Conservation (phyloP, 2,329 filamentous ascomycete species). For the Achaetomium macrosporum region DNA sequence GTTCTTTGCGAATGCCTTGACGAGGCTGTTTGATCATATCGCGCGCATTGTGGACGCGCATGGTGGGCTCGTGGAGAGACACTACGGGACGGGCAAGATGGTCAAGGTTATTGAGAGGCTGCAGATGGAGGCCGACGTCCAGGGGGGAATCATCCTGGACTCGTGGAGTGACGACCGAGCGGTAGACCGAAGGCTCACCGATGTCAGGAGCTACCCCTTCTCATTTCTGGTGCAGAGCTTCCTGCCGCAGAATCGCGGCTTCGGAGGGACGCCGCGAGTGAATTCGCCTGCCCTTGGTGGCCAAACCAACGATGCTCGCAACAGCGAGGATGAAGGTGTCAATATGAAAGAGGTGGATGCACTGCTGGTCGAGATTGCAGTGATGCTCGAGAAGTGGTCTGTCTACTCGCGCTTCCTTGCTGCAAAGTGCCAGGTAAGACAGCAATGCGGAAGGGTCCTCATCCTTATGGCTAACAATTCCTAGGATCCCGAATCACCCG, state of each 20-base stretch:
- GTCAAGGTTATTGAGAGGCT: slow-evolving; percentile 85
- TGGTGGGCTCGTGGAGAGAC: slow-evolving; percentile 81
- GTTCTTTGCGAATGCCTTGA: slow-evolving; percentile 88
- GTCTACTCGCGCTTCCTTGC: slow-evolving; percentile 86
- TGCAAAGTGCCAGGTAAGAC: slow-evolving; percentile 71
- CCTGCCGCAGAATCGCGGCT: slow-evolving; percentile 54
- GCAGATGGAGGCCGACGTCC: slow-evolving; percentile 91
- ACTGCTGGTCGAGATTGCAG: slow-evolving; percentile 76
- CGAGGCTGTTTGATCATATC: slow-evolving; percentile 93
- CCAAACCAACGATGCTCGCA: slow-evolving; percentile 44
- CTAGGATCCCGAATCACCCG: slow-evolving; percentile 47
- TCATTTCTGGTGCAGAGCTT: slow-evolving; percentile 97
- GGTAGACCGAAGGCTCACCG: slow-evolving; percentile 80
- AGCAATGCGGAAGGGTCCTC: background rate
- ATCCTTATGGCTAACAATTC: slow-evolving; percentile 4
- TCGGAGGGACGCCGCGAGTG: slow-evolving; percentile 58
- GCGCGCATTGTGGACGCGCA: slow-evolving; percentile 94
- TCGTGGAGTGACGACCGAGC: slow-evolving; percentile 88
- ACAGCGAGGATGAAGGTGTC: slow-evolving; percentile 83
- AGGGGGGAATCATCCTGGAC: slow-evolving; percentile 91
- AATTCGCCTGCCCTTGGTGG: slow-evolving; percentile 67
- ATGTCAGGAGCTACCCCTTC: slow-evolving; percentile 96
- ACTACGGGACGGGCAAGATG: slow-evolving; percentile 93
- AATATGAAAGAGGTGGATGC: slow-evolving; percentile 96
- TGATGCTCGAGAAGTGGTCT: slow-evolving; percentile 93